Base-by-base conservation (phyloP, 2,329 filamentous ascomycete species). In the Metarhizium album region DNA sequence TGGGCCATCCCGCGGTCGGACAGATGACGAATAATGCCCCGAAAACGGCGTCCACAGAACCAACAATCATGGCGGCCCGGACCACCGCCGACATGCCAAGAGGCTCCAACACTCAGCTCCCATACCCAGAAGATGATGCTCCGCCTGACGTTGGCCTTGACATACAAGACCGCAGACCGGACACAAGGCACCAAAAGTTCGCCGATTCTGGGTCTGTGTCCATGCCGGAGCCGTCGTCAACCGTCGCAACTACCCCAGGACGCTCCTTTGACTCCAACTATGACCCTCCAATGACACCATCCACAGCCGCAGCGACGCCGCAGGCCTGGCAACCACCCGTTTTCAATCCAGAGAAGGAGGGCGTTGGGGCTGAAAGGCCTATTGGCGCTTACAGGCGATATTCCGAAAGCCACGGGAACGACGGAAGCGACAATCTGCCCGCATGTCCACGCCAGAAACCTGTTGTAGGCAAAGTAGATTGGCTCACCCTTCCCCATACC, bases 401-500 rank as follows among this genome's bases (percentile, higher is more conserved):
- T 57, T 78, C 77, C 0, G 76, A 84, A 53, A 62, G 61, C 42
- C 53, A 55, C 29, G 60, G 59, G 42, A 57, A 29, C 42, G 53
- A 54, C 27, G 50, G 46, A 14, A 29, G 42, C 51, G 59, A 50
- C 50, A 74, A 6, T 22, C 73, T 90, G 14, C 80, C 86, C 3
- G 75, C 82, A 2, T 95, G 90, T 59, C 84, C 83, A 6, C 77
- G 87, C 53, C 79, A 76, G 38, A 70, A 75, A 4, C 78, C 80
- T 11, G 76, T 80, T 13, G 70, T 77, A 9, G 82, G 83, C 2
- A 76, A 83, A 54, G 73, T 84, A 54, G 88, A 93, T 60, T 96
- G 90, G 87, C 82, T 90, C 54, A 90, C 84, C 0, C 73, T 96
- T 4, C 80, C 80, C 3, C 79, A 81, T 14, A 79, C 83, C 54